Evolutionary conservation across 225 moss, liverwort and hornwort species (phyloP), one percentile per base, ranked within the genome.

Genomic region (Bryum argenteum): DNA sequence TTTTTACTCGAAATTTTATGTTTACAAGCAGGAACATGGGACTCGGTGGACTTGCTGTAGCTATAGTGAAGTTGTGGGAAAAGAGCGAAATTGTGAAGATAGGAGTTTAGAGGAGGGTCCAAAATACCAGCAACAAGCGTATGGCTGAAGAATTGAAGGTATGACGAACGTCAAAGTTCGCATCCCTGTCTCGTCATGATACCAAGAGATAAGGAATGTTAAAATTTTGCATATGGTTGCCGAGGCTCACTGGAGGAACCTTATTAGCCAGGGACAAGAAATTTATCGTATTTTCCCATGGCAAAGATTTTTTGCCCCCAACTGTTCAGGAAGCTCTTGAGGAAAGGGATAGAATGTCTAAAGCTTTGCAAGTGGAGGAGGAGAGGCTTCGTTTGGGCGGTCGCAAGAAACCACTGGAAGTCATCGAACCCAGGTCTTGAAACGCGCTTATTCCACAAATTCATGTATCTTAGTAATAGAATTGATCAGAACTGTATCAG

Each of bases 231-330:
- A 18, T 66, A 8, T 69, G 59, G 37, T 76, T 75, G 69, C 91
- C 94, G 98, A 81, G 50, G 43, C 91, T 94, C 26, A 98, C 98
- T 37, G 98, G 98, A 66, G 98, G 98, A 58, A 79, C 84, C 58
- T 54, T 94, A 18, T 71, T 98, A 56, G 78, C 92, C 68, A 89
- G 98, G 74, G 91, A 98, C 74, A 92, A 94, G 71, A 92, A 70
- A 60, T 98, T 67, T 53, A 91, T 98, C 56, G 87, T 90, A 58
- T 57, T 94, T 39, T 98, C 83, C 78, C 89, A 94, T 65, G 98
- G 98, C 54, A 98, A 98, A 77, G 98, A 98, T 73, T 98, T 98
- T 74, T 86, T 98, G 55, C 98, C 98, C 33, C 87, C 88, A 58
- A 74, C 89, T 67, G 98, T 98, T 63, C 84, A 92, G 78, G 82